Evolutionary conservation across 2,329 filamentous ascomycete genomes (phyloP), one percentile per base, ranked within the genome.

Genomic region (Phaeoacremonium minimum): DNA sequence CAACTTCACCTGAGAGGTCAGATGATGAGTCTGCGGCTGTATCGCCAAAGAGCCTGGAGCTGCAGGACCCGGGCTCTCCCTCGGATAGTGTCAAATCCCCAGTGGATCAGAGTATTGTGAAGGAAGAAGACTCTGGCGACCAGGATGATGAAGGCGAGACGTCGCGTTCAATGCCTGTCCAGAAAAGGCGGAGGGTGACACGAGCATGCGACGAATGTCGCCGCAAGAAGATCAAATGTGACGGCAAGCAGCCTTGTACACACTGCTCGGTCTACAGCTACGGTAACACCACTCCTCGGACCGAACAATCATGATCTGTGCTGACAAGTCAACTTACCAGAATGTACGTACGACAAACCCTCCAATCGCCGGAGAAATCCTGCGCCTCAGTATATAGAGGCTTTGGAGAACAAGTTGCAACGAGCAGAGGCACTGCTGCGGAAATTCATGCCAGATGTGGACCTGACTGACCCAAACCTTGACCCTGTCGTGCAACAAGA

Each of bases 181-280:
- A 89, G 55, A 90, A 91, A 57, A 74, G 86, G 43, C 73, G 85
- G 37, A 74, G 87, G 53, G 86, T 91, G 30, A 90, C 85, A 15
- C 73, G 87, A 50, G 86, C 86, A 28, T 91, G 86, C 61, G 86
- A 89, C 50, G 84, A 90, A 59, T 91, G 86, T 56, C 76, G 86
- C 39, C 75, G 85, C 48, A 91, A 91, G 60, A 91, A 91, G 62
- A 91, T 91, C 53, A 91, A 90, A 58, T 91, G 85, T 50, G 85
- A 90, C 57, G 86, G 85, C 48, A 88, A 89, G 60, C 85, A 90
- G 57, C 87, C 87, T 8, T 93, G 87, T 63, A 96, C 90, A 0
- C 93, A 97, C 62, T 98, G 93, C 61, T 95, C 90, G 9, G 89
- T 97, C 33, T 98, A 98, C 63, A 96, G 89, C 58, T 98, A 98